Evolutionary conservation across 2,329 filamentous ascomycete genomes (phyloP), one percentile per base, ranked within the genome.

Genomic region (Aspergillus sp.): DNA sequence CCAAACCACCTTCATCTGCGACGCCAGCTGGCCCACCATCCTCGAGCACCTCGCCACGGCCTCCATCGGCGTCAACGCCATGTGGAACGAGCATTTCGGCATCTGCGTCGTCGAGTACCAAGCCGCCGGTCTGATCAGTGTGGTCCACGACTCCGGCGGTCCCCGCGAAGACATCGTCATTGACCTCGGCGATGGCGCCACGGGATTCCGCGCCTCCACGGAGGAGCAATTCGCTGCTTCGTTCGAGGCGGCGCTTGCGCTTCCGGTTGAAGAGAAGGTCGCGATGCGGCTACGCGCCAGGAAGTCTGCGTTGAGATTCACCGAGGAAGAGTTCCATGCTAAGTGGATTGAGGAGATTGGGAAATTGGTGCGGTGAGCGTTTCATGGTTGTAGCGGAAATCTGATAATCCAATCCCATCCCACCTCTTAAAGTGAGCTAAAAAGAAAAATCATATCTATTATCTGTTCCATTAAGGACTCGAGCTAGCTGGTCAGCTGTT

Each of bases 41-140:
- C 82, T 97, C 8, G 84, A 90, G 32, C 92, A 91, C 86, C 81
- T 98, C 62, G 81, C 86, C 56, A 87, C 82, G 63, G 88, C 90
- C 3, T 94, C 87, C 17, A 86, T 99, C 1, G 95, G 95, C 53
- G 92, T 96, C 30, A 99, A 99, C 69, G 92, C 90, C 71, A 99
- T 99, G 95, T 99, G 95, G 94, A 98, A 97, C 74, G 95, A 99
- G 79, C 95, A 99, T 76, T 99, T 99, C 74, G 95, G 95, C 21
- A 99, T 99, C 61, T 95, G 95, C 1, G 93, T 98, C 15, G 95
- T 99, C 42, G 95, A 99, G 80, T 99, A 98, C 73, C 93, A 98
- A 74, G 95, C 95, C 3, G 95, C 95, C 0, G 95, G 95, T 1
- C 81, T 99, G 60, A 92, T 99, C 59, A 88, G 90, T 5, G 93